Evolutionary conservation across 306 rosid species (phyloP), one percentile per base, ranked within the genome.

Genomic region (Herpetospermum pedunculosum): DNA sequence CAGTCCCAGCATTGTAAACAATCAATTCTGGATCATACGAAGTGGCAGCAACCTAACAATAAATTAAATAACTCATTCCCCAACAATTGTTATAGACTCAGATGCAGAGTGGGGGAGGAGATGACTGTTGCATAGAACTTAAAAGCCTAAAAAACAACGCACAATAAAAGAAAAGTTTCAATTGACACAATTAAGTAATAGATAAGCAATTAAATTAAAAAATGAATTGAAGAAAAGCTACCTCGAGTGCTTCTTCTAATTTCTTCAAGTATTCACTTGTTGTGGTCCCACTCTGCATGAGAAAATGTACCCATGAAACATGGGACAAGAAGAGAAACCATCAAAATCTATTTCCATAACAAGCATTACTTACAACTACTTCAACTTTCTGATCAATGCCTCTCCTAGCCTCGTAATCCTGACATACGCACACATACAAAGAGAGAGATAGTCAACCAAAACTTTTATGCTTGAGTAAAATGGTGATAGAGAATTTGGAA

Each of bases 1-100:
- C 98, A 40, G 97, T 94, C 85, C 98, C 98, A 73, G 97, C 97
- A 54, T 91, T 93, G 83, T 87, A 91, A 80, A 91, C 76, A 73
- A 94, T 49, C 82, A 94, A 83, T 81, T 91, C 96, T 48, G 97
- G 98, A 72, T 86, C 77, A 84, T 85, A 86, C 37, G 78, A 84
- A 25, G 15, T 75, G 57, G 77, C 86, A 43, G 92, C 96, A 80
- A 89, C 87, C 98, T 94, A 78, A 30, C n/a, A 43, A 19, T 35
- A 35, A 67, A 37, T 0, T 37, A 37, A 54, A 70, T 77, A 15
- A 11, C 21, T 25, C 35, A 14, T 41, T 37, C 6, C 16, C 73
- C n/a, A 41, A 41, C 35, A 67, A 67, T 5, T 41, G 37, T 6
- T 40, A 67, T 19, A 34, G 19, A 19, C 4, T 19, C 16, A 19